Base-by-base conservation (phyloP, 805 yeast genomes). In the Candida endomychidarum region DNA sequence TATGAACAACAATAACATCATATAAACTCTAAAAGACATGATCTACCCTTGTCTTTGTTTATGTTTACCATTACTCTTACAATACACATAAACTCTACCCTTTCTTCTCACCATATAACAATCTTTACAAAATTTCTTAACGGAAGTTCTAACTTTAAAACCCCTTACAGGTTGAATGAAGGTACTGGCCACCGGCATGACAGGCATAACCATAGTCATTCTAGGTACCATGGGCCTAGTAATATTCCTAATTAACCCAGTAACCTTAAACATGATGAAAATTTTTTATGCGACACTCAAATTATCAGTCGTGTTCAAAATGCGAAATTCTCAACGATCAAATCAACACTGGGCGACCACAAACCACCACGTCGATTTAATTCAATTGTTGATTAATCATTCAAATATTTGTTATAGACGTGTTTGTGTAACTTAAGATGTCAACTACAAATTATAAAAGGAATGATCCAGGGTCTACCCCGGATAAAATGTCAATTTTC, bases 401-500 rank as follows among this genome's bases (percentile, higher is more conserved):
- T n/a, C n/a, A n/a, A n/a, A n/a, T n/a, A n/a, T n/a, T n/a, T n/a
- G n/a, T n/a, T n/a, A n/a, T n/a, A n/a, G n/a, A n/a, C n/a, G n/a
- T n/a, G n/a, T n/a, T n/a, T n/a, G n/a, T n/a, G n/a, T n/a, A n/a
- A n/a, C n/a, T n/a, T 21, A 42, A 5, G 31, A 88, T 88, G 96
- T 88, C 96, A 33, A 80, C 95, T 26, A 80, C 73, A 50, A 72
- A 85, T 32, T 88, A 86, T 67, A 89, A 88, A 70, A 86, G 86
- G 69, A 79, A 76, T 65, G 96, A 89, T 57, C 88, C 85, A 59
- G 86, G 76, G 50, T 45, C 53, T 15, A 71, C 83, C 36, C 95
- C 96, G 41, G 98, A 93, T 67, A 90, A 90, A 67, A 93, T 93
- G 98, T 83, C 96, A 8, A 90, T 93, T 47, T 91, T 85, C 63